A percentile compares a stretch with the other conserved stretches of the same genome.
These are phyloP conservation scores for Pseudogymnoascus verrucosus DNA, from an alignment of 2,329 filamentous ascomycete genomes.

Conservation along the genomic window DNA sequence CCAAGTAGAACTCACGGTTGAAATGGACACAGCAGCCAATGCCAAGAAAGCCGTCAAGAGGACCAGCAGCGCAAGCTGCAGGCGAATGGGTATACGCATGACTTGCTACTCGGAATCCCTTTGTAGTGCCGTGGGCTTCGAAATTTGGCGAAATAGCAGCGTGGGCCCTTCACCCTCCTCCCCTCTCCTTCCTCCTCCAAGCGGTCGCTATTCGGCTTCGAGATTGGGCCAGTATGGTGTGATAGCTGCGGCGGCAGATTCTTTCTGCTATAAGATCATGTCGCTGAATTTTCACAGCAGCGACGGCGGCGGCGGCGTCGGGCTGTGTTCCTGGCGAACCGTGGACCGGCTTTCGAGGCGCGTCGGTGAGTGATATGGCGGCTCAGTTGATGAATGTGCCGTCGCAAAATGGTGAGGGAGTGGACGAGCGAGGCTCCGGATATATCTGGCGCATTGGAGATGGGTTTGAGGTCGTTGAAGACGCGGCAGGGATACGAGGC, in stretches of 20 bases:
- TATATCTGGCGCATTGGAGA: slow-evolving; percentile 1
- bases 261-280: neutral
- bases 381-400: neutral
- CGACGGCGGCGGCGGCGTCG: neutral
- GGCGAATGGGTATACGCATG: slow-evolving; percentile 77
- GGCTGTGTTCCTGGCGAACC: neutral
- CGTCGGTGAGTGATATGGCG: neutral
- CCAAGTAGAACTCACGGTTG: slow-evolving; percentile 48
- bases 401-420: neutral
- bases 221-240: neutral
- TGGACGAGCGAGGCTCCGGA: slow-evolving; percentile 1
- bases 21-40: slow-evolving; percentile 70
- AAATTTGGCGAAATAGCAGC: neutral
- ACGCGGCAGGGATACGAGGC: slow-evolving; percentile 3
- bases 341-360: neutral
- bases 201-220: neutral
- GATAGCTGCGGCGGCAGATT: neutral
- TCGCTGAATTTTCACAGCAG: neutral
- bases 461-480: neutral
- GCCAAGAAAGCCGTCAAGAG: slow-evolving; percentile 65
- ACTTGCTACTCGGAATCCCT: neutral
- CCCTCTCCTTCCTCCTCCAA: neutral
- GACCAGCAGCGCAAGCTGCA: slow-evolving; percentile 78
- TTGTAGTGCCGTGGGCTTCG: neutral
- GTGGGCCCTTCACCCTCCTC: neutral